Evolutionary conservation across 306 rosid species (phyloP).

Genomic region (Vigna hirtella): DNA sequence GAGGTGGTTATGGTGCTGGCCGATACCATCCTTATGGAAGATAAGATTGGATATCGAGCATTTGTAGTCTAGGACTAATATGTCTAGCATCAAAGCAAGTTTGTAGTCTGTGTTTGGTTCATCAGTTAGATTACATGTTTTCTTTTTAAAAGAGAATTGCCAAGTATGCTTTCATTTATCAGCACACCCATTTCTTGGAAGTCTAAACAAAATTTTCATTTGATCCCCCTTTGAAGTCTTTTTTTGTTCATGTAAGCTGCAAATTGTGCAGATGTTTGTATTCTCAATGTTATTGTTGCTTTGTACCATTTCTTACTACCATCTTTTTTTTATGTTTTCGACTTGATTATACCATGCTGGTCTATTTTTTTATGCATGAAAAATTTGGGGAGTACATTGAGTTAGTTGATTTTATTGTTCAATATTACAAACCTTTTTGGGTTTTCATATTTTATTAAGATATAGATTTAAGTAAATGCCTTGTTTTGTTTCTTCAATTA

Average conservation of each 20-base stretch:
- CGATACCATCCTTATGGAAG: conserved; percentile 97
- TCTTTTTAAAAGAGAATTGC: conserved; percentile 5
- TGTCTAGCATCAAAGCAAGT: conserved; percentile 40
- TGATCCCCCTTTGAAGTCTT: neutral
- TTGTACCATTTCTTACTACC: conserved; percentile 1
- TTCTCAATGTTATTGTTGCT: conserved; percentile 17
- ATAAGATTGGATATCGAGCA: conserved; percentile 45
- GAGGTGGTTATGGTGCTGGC: conserved; percentile 89
- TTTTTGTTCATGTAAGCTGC: conserved; percentile 41
- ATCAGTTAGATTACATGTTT: conserved; percentile 41
- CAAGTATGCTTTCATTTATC: conserved; percentile 26
- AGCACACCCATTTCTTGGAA: conserved; percentile 22
- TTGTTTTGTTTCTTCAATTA: no score
- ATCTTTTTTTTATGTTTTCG: neutral
- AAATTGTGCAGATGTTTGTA: conserved; percentile 52
- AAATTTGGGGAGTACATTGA: no score
- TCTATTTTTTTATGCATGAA: neutral
- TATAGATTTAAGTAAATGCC: no score
- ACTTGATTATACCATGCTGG: neutral
- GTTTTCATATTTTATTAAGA: no score
- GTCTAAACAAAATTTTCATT: conserved; percentile 14
- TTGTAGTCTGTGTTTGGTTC: conserved; percentile 50
- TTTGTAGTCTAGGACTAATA: conserved; percentile 50
- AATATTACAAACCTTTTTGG: no score
- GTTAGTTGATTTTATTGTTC: no score